Percentiles rank a stretch among this genome's conserved stretches.
Evolutionary conservation across 768 basidiomycete genomes (phyloP).

Genomic region (Podaxis sp.): DNA sequence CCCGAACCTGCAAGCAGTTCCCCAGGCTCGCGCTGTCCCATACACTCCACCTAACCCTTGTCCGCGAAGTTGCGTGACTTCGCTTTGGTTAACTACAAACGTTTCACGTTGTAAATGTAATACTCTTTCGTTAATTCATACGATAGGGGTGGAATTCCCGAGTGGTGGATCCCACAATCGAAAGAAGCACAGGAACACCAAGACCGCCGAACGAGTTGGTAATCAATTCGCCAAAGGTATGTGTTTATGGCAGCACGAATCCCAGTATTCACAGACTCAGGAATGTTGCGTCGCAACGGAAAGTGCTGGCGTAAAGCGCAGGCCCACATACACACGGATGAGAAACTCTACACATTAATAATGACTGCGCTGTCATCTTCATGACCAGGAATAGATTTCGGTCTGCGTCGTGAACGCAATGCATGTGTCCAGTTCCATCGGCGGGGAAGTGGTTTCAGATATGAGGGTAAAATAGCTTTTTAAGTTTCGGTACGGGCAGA

Average conservation of each 20-base stretch:
- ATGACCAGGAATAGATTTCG: not conserved
- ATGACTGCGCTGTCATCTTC: not conserved
- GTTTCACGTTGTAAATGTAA: slow-evolving; percentile 1
- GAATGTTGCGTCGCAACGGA: not conserved
- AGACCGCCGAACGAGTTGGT: slow-evolving; percentile 6
- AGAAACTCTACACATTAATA: not conserved
- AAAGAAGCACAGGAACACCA: slow-evolving; percentile 8
- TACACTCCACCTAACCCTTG: not conserved
- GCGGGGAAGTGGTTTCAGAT: slow-evolving; percentile 2
- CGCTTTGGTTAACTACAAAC: not conserved
- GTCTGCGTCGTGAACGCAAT: not conserved
- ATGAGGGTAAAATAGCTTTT: slow-evolving; percentile 12
- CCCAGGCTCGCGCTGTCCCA: not conserved
- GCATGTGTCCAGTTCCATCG: not conserved
- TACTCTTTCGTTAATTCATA: not conserved
- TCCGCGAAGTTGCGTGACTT: not conserved
- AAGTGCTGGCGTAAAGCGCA: not conserved
- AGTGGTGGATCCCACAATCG: not conserved
- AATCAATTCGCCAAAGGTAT: not conserved
- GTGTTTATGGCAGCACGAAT: not conserved
- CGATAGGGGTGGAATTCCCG: not conserved
- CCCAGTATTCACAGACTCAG: slow-evolving; percentile 8
- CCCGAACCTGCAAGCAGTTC: not conserved
- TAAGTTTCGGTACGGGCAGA: slow-evolving; percentile 9
- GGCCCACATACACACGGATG: not conserved